Percentiles rank a stretch among this genome's conserved stretches.
Conservation (phyloP, 805 yeast genomes). For the Candida stauntonica region DNA sequence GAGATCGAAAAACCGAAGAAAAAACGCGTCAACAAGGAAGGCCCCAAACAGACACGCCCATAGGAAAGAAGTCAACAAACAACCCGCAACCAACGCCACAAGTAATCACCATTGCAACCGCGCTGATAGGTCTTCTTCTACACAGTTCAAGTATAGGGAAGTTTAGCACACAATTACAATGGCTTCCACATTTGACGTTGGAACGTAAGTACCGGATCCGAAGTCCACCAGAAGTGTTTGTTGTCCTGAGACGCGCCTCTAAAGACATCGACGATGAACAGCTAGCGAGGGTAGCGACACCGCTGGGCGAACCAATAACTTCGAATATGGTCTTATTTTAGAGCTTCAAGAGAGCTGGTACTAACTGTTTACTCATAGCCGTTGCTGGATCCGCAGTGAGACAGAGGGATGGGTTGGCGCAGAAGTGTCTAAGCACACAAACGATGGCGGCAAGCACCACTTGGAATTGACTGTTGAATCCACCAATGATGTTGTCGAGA, state of each 20-base stretch:
- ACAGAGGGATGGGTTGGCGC: slow-evolving; percentile 71
- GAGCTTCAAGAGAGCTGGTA: slow-evolving; percentile 19
- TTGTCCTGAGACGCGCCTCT: slow-evolving; percentile 4
- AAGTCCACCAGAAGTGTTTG: not conserved
- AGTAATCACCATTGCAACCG: not conserved
- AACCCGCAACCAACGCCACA: slow-evolving; percentile 1
- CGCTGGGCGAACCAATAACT: not conserved
- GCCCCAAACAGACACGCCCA: slow-evolving; percentile 6
- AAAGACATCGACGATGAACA: not conserved
- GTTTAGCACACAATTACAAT: slow-evolving; percentile 17
- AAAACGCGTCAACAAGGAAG: slow-evolving; percentile 16
- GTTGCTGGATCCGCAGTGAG: slow-evolving; percentile 75
- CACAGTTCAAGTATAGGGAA: not conserved
- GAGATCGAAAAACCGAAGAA: slow-evolving; percentile 10
- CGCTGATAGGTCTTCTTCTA: not conserved
- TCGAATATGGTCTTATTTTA: not conserved
- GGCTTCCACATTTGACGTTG: slow-evolving; percentile 45
- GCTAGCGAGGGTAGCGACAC: not conserved
- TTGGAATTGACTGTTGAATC: slow-evolving; percentile 51
- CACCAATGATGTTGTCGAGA: slow-evolving; percentile 39
- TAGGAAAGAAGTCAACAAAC: not conserved
- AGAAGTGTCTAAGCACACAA: slow-evolving; percentile 45
- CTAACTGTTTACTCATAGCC: slow-evolving; percentile 35
- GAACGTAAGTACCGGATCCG: slow-evolving; percentile 46
- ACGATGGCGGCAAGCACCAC: slow-evolving; percentile 39